Conservation (phyloP, 306 rosid species). For the Spatholobus suberectus region DNA sequence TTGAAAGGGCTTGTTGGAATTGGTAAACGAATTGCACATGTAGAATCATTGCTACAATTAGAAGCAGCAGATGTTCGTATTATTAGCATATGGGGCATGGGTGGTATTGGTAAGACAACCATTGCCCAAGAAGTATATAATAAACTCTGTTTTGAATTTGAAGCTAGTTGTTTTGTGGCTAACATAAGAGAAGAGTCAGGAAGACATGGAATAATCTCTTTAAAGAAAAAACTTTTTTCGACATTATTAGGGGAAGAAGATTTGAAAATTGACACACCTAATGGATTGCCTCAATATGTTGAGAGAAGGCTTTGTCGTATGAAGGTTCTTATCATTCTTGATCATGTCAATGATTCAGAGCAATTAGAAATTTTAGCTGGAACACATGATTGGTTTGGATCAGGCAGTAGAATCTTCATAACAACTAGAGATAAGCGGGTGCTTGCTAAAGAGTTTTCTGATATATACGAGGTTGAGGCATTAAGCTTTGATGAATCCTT, state of each 20-base stretch:
- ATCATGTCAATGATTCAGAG: constrained; percentile 17
- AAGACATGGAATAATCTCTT: not conserved
- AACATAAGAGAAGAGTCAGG: constrained; percentile 16
- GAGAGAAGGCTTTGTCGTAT: not conserved
- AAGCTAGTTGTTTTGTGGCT: not conserved
- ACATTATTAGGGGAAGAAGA: not conserved
- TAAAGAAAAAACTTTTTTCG: not conserved
- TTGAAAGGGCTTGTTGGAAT: constrained; percentile 16
- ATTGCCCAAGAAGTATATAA: not conserved
- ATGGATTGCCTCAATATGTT: not conserved
- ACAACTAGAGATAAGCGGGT: constrained; percentile 23
- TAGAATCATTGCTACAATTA: constrained; percentile 20
- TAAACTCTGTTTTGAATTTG: not conserved
- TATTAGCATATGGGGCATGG: constrained; percentile 41
- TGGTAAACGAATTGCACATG: not conserved
- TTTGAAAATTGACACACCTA: not conserved
- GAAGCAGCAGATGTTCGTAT: not conserved
- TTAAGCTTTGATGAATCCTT: not conserved
- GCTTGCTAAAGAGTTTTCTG: not conserved
- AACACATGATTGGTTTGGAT: not conserved
- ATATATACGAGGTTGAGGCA: not conserved
- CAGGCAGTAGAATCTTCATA: not conserved
- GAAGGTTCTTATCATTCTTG: constrained; percentile 35
- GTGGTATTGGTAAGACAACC: not conserved
- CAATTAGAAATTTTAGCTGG: not conserved